These are phyloP conservation scores for Lentinula raphanica DNA, from an alignment of 768 basidiomycete species.

Conservation along the genomic window DNA sequence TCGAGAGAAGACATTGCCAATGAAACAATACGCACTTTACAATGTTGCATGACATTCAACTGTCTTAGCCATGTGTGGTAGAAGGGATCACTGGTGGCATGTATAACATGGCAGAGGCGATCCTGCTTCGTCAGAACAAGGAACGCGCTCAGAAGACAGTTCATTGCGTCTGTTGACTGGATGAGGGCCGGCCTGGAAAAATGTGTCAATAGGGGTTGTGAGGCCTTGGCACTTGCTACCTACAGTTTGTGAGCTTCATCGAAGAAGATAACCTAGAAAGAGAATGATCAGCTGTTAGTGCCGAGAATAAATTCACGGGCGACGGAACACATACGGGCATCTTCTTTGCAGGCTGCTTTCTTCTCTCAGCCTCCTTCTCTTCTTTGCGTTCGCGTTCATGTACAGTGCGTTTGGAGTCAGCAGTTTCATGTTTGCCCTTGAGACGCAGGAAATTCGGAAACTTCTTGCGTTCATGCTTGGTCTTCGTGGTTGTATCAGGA, in stretches of 20 bases:
- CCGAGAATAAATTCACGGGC: too few relatives aligned
- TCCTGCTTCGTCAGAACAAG: constrained; percentile 86
- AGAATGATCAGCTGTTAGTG: too few relatives aligned
- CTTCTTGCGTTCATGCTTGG: background rate
- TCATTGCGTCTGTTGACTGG: constrained; percentile 76
- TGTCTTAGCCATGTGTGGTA: constrained; percentile 82
- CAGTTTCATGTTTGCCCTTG: background rate
- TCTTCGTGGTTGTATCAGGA: constrained; percentile 7
- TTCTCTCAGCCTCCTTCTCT: constrained; percentile 27
- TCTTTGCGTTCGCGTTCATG: constrained; percentile 21
- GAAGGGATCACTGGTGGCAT: constrained; percentile 79
- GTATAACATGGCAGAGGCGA: constrained; percentile 75
- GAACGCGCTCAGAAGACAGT: constrained; percentile 79
- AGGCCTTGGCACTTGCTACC: constrained; percentile 14
- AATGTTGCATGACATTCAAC: constrained; percentile 77
- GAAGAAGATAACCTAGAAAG: constrained; percentile 56
- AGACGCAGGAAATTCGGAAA: background rate
- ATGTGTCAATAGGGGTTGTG: background rate
- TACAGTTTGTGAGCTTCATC: constrained; percentile 85
- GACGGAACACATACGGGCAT: constrained; percentile 55
- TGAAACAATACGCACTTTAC: constrained; percentile 47
- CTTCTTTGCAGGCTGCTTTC: constrained; percentile 47
- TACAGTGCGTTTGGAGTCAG: constrained; percentile 14
- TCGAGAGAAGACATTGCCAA: background rate
- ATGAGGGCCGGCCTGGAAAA: constrained; percentile 62